These are phyloP conservation scores for Serpula lacrymans DNA, from an alignment of 768 basidiomycete species.

Conservation along the genomic window DNA sequence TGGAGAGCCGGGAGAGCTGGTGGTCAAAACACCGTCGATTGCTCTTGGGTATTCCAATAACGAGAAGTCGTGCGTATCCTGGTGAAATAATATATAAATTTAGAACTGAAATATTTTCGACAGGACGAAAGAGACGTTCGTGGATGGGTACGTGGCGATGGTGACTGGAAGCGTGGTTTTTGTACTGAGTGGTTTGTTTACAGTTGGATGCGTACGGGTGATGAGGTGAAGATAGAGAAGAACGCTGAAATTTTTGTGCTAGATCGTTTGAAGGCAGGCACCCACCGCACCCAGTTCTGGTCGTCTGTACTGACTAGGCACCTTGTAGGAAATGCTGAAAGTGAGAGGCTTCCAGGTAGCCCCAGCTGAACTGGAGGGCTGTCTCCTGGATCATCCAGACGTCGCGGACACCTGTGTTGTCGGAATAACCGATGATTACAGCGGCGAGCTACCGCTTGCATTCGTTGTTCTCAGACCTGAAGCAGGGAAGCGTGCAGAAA, in stretches of 20 bases:
- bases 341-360: conserved; percentile 57
- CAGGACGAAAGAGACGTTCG: conserved; percentile 64
- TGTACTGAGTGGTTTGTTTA: neutral
- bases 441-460: conserved; percentile 71
- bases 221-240: conserved; percentile 64
- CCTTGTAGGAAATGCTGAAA: conserved; percentile 66
- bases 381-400: conserved; percentile 56
- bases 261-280: conserved; percentile 68
- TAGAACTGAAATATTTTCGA: conserved; percentile 4
- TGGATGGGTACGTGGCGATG: conserved; percentile 34
- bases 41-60: conserved; percentile 58
- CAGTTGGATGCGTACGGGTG: conserved; percentile 68
- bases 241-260: conserved; percentile 64
- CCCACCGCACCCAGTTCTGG: neutral
- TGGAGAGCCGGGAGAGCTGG: conserved; percentile 60
- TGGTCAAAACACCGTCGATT: conserved; percentile 59
- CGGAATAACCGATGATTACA: conserved; percentile 68
- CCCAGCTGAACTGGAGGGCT: conserved; percentile 66
- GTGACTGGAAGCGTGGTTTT: neutral
- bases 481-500: conserved; percentile 31
- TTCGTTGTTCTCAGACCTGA: conserved; percentile 54
- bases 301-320: neutral
- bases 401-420: conserved; percentile 65
- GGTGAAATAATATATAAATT: conserved; percentile 7
- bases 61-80: conserved; percentile 51